Evolutionary conservation across 176 grass and related monocot species (phyloP).

Genomic region (Chloris gayana): DNA sequence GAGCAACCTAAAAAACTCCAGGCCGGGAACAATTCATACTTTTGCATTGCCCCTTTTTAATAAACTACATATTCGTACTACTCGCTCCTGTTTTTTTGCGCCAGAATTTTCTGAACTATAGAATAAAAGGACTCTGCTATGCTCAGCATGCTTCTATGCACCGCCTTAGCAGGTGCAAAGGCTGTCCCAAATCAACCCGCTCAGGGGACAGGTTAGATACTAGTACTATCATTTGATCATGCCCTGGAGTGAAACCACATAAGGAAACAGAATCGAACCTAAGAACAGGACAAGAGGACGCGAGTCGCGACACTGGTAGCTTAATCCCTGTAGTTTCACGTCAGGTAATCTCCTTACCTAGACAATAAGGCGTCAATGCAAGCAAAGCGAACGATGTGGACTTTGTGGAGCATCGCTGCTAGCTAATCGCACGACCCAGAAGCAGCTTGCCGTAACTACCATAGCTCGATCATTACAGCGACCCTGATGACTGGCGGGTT

Average conservation of each 20-base stretch:
- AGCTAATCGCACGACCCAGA: constrained; percentile 1
- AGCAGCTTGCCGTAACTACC: constrained; percentile 17
- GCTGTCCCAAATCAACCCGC: neutral
- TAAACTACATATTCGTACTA: neutral
- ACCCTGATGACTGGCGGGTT: neutral
- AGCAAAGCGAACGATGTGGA: constrained; percentile 29
- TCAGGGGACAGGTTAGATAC: neutral
- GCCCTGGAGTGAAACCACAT: neutral
- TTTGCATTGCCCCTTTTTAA: too few species aligned
- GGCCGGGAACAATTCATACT: neutral
- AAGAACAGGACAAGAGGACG: neutral
- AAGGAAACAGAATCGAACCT: neutral
- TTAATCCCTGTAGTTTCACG: constrained; percentile 8
- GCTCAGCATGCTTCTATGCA: neutral
- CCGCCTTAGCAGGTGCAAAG: neutral
- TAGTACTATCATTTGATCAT: neutral
- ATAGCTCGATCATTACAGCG: neutral
- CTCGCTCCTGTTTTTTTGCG: neutral
- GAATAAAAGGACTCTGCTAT: neutral
- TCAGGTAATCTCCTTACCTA: neutral
- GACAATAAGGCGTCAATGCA: neutral
- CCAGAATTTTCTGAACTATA: neutral
- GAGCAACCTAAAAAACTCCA: neutral
- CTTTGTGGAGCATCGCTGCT: neutral
- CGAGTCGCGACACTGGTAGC: neutral